These are phyloP conservation scores for Geotrichum carabidarum DNA, from an alignment of 1,139 yeast species.

Conservation along the genomic window DNA sequence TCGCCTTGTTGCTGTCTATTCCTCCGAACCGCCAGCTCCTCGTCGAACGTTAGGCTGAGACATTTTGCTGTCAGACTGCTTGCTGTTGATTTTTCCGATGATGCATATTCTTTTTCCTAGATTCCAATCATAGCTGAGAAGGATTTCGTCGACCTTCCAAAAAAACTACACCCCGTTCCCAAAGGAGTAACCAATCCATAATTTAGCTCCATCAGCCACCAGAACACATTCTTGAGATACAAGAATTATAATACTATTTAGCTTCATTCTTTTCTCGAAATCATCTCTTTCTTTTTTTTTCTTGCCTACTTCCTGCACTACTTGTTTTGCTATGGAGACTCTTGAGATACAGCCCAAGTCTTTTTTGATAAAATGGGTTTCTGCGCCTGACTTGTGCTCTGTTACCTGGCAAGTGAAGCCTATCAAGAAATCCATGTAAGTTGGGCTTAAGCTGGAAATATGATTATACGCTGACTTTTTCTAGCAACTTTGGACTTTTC, in stretches of 20 bases:
- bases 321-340: conserved; percentile 55
- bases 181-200: no score
- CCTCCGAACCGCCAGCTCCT: neutral
- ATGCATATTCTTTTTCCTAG: no score
- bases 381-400: conserved; percentile 59
- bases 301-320: neutral
- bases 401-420: conserved; percentile 84
- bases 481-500: conserved; percentile 52
- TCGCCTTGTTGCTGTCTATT: neutral
- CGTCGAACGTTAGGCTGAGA: conserved; percentile 12
- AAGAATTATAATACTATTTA: no score
- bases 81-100: no score
- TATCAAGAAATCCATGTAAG: conserved; percentile 62
- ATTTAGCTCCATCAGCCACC: no score
- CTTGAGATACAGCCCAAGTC: conserved; percentile 86
- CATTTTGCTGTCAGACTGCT: neutral
- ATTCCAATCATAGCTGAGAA: no score
- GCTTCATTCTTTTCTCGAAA: no score
- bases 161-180: no score
- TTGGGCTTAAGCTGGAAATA: neutral
- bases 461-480: neutral
- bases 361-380: conserved; percentile 85
- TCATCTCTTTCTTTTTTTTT: neutral
- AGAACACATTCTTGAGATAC: neutral
- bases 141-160: neutral